phyloP scores from a whole-genome alignment of 768 basidiomycete species.

The Amanita rubescens region DNA sequence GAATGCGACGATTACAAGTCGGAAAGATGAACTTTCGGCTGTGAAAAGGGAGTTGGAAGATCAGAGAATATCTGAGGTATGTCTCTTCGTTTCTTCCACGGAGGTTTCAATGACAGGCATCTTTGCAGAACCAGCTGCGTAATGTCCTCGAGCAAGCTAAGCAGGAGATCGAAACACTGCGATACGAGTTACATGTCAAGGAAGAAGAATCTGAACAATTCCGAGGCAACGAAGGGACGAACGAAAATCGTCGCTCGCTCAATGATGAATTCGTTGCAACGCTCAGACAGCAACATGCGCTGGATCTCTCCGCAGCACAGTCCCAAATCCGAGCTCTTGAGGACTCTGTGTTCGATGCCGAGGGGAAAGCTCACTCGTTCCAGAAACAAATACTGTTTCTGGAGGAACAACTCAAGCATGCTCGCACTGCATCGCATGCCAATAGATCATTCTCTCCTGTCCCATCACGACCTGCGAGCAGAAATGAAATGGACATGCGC shows the following conservation, averaged over 20 bases:
- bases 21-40: conserved; percentile 46
- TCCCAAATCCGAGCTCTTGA: conserved; percentile 76
- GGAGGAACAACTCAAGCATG: conserved; percentile 56
- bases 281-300: conserved; percentile 64
- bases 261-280: conserved; percentile 71
- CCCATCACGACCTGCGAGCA: conserved; percentile 41
- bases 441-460: conserved; percentile 42
- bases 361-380: conserved; percentile 56
- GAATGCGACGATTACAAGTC: conserved; percentile 32
- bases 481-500: conserved; percentile 27
- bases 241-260: conserved; percentile 44
- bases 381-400: conserved; percentile 60
- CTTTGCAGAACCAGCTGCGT: conserved; percentile 48
- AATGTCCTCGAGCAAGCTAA: conserved; percentile 57
- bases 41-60: conserved; percentile 49
- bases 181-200: conserved; percentile 49
- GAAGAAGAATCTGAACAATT: conserved; percentile 63
- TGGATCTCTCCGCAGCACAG: conserved; percentile 76
- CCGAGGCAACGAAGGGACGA: conserved; percentile 31
- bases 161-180: conserved; percentile 65
- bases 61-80: conserved; percentile 29
- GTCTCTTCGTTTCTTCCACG: conserved; percentile 9
- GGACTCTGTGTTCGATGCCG: conserved; percentile 63
- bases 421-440: conserved; percentile 34
- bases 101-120: not conserved